Percentiles rank a stretch among this genome's conserved stretches.
These are phyloP conservation scores for Termitomyces sp. DNA, from an alignment of 768 basidiomycete species.

Conservation along the genomic window DNA sequence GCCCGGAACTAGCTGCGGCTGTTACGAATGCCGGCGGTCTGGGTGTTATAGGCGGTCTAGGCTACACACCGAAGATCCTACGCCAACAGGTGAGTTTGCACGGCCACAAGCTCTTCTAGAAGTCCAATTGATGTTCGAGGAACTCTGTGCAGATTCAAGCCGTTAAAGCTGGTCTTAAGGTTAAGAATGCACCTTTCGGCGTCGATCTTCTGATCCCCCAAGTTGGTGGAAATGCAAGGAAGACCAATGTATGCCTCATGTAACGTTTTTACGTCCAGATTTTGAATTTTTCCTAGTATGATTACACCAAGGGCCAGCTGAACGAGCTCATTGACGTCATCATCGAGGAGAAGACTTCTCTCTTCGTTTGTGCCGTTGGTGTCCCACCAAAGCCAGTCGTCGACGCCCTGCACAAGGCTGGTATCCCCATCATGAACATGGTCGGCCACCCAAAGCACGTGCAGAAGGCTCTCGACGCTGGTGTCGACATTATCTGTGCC, in stretches of 20 bases:
- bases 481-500: constrained; percentile 91
- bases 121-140: background rate
- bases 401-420: constrained; percentile 75
- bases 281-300: constrained; percentile 41
- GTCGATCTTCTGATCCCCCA: constrained; percentile 89
- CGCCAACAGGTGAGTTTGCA: constrained; percentile 58
- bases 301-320: constrained; percentile 87
- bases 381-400: constrained; percentile 80
- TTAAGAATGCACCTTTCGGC: constrained; percentile 81
- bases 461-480: constrained; percentile 70
- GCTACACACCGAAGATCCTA: constrained; percentile 79
- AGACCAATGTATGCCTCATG: constrained; percentile 66
- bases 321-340: constrained; percentile 84
- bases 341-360: constrained; percentile 80
- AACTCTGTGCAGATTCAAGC: constrained; percentile 51
- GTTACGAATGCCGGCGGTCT: constrained; percentile 93
- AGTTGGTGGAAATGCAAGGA: constrained; percentile 80
- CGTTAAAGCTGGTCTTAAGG: constrained; percentile 65
- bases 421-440: constrained; percentile 92
- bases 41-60: constrained; percentile 88
- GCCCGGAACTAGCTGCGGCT: constrained; percentile 83
- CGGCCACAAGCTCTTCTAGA: background rate
- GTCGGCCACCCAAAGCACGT: constrained; percentile 95
- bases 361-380: constrained; percentile 91
- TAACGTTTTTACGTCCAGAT: background rate